Evolutionary conservation across 495 filamentous ascomycete genomes (phyloP), one percentile per base, ranked within the genome.

Genomic region (Sphaerosporella brunnea): DNA sequence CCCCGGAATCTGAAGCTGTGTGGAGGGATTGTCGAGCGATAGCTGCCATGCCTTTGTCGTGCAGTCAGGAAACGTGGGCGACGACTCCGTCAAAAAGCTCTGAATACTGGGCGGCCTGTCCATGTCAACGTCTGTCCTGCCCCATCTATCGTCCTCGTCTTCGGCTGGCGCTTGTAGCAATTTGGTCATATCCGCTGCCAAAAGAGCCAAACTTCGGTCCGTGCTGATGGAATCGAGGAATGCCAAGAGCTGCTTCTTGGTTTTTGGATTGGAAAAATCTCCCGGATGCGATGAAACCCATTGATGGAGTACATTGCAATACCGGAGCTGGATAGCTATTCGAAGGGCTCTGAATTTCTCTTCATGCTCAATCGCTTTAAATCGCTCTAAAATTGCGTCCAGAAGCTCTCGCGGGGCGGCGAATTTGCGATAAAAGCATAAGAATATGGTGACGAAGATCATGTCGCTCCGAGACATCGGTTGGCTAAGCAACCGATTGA

Each of bases 401-500:
- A 96, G 70, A 2, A 97, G 71, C 32, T 78, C 70, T 11, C 69
- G 68, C 0, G 90, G 90, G 2, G 88, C 71, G 3, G 85, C 81
- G 50, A 97, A 95, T 64, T 87, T 93, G 44, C 90, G 80, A 60
- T 94, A 95, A n/a, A 96, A 70, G 49, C 86, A 92, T 16, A 96
- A 67, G 57, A 96, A 96, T 7, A 87, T 78, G 23, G 79, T 73
- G 15, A 70, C 69, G 62, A 95, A 96, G 60, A 92, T 93, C 16
- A 71, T 69, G 61, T 95, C 90, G 4, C 77, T 68, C 60, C 83
- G 87, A 26, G 84, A 84, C 69, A 88, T 79, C 28, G 82, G 80
- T 47, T 79, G 73, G 0, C 78, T 71, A 23, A 95, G 67, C 24
- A 97, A 69, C 36, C 83, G 78, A 61, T 95, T 85, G 13, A 96